A percentile compares a stretch with the other conserved stretches of the same genome.
These are phyloP conservation scores for Babesia bigemina DNA, from an alignment of 169 alveolate genomes.

Conservation along the genomic window DNA sequence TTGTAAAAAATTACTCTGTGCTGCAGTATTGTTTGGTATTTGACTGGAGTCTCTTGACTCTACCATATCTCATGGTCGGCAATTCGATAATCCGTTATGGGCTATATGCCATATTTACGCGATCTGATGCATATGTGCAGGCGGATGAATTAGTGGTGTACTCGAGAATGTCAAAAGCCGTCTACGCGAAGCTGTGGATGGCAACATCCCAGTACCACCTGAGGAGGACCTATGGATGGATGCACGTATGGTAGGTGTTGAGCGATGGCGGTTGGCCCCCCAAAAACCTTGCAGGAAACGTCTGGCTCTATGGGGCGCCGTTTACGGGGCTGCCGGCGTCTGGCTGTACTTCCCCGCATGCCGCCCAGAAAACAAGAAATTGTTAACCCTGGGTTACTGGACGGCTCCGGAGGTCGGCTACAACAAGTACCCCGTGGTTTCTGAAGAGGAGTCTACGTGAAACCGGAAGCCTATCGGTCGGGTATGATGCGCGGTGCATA, in stretches of 20 bases:
- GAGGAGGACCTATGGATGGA: slow-evolving; percentile 78
- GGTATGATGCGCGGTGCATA: not conserved
- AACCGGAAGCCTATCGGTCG: too few relatives aligned
- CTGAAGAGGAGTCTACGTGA: not conserved
- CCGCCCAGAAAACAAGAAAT: slow-evolving; percentile 60
- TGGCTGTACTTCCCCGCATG: slow-evolving; percentile 73
- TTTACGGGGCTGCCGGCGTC: slow-evolving; percentile 64
- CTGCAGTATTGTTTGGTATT: too few relatives aligned
- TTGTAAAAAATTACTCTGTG: too few relatives aligned
- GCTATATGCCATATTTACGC: too few relatives aligned
- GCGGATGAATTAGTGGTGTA: too few relatives aligned
- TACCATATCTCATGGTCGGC: too few relatives aligned
- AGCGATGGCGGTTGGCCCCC: not conserved
- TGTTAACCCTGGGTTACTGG: slow-evolving; percentile 74
- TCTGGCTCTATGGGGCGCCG: slow-evolving; percentile 70
- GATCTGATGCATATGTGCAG: too few relatives aligned
- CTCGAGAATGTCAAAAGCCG: slow-evolving; percentile 74
- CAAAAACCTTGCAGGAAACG: slow-evolving; percentile 59
- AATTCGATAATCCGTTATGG: too few relatives aligned
- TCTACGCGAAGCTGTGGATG: slow-evolving; percentile 79
- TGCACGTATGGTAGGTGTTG: slow-evolving; percentile 74
- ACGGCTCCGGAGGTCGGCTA: slow-evolving; percentile 76
- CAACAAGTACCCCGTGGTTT: slow-evolving; percentile 41
- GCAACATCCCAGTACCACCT: slow-evolving; percentile 75
- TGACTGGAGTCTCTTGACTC: too few relatives aligned